Conservation (phyloP, 768 basidiomycete genomes). For the Leccinum ochraceum region DNA sequence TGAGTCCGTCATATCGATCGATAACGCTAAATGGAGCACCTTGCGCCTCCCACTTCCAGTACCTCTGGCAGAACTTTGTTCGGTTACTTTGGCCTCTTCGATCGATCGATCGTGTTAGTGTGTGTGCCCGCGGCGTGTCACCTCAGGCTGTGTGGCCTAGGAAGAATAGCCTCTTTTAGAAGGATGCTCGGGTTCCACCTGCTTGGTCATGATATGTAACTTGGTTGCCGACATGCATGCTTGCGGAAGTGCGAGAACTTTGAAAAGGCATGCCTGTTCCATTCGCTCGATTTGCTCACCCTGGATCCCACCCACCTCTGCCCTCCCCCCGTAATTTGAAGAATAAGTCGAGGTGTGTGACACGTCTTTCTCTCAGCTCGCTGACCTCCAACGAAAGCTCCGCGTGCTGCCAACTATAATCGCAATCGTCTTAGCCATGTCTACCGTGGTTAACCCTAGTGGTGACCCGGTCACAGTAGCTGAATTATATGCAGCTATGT, state of each 20-base stretch:
- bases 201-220: slow-evolving; percentile 1
- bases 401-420: background rate
- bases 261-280: background rate
- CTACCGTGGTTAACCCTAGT: slow-evolving; percentile 2
- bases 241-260: background rate
- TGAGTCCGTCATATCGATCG: background rate
- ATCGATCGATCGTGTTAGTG: background rate
- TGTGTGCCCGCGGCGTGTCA: background rate
- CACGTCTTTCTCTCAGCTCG: background rate
- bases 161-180: background rate
- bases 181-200: background rate
- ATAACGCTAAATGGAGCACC: background rate
- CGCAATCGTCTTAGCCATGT: slow-evolving; percentile 3
- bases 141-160: background rate
- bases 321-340: background rate
- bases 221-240: background rate
- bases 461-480: slow-evolving; percentile 5
- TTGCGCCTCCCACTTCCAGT: background rate
- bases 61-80: background rate
- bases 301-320: background rate
- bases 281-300: background rate
- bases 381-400: background rate
- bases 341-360: background rate
- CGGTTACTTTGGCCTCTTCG: background rate
- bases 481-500: slow-evolving; percentile 18